Evolutionary conservation across 2,329 filamentous ascomycete species (phyloP), one percentile per base, ranked within the genome.

Genomic region (Penicillium concentricum): DNA sequence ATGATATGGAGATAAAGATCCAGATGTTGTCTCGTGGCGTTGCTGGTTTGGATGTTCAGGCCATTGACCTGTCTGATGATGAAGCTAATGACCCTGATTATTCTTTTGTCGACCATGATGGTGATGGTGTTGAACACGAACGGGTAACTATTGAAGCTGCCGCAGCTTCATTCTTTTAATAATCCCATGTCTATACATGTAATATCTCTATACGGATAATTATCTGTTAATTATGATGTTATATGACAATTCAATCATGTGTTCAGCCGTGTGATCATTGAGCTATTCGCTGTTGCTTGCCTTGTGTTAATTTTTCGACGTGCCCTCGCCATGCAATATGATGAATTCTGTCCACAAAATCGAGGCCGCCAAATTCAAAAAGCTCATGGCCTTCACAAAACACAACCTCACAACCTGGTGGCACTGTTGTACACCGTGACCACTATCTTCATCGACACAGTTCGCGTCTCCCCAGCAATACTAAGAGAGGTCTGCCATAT

Each of bases 401-500:
- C 5, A 15, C 16, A 20, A 16, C 3, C 22, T 48, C 20, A 49
- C 46, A 32, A 10, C 13, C 43, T 39, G 12, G 26, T 15, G 15
- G 7, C 35, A 26, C 35, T 42, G 7, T 54, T 54, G 16, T 49
- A 39, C 16, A 41, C 35, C 15, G 26, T 54, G 34, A 34, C 26
- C 9, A 4, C 26, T 18, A 18, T 30, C 34, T 18, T 22, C 42
- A 18, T 32, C 20, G 18, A 48, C n/a, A 54, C 26, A 39, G 9
- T 18, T 10, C 28, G 43, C 26, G 43, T 59, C 51, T 60, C 52
- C 26, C 49, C 59, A 2, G 59, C 59, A 46, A 65, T 34, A 24
- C 50, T 61, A 44, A 67, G 46, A 30, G 55, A 63, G 5, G 60
- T 18, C 28, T 57, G 30, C 52, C 49, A 60, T 16, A 56, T 32